phyloP scores from a whole-genome alignment of 2,329 filamentous ascomycete genomes.

The Fusarium sp. region DNA sequence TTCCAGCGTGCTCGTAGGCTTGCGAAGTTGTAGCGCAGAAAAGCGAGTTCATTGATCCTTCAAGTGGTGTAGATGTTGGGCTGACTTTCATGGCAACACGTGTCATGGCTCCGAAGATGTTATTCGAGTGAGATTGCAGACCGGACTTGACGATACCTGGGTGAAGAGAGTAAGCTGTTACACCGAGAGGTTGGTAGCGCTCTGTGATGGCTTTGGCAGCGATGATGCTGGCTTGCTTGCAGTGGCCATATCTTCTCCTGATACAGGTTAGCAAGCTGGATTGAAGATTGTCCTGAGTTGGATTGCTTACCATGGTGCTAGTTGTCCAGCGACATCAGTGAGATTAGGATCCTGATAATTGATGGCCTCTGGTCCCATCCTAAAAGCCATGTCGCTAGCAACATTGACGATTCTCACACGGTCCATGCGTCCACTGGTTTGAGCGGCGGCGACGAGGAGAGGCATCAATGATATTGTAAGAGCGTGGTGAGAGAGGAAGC shows the following conservation, averaged over 20 bases:
- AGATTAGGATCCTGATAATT: conserved; percentile 39
- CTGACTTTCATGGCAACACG: conserved; percentile 27
- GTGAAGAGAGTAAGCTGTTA: conserved; percentile 41
- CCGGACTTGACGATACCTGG: conserved; percentile 36
- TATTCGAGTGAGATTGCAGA: conserved; percentile 28
- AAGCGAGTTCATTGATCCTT: conserved; percentile 36
- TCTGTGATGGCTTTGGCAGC: conserved; percentile 32
- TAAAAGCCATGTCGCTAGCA: conserved; percentile 32
- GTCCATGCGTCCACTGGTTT: conserved; percentile 9
- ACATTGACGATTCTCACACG: conserved; percentile 41
- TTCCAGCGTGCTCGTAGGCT: conserved; percentile 10
- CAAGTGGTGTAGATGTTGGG: conserved; percentile 20
- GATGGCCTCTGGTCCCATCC: conserved; percentile 30
- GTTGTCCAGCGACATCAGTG: conserved; percentile 16
- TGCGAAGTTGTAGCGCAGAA: conserved; percentile 33
- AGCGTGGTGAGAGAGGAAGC: conserved; percentile 35
- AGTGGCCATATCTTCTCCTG: conserved; percentile 36
- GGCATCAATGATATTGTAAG: conserved; percentile 33
- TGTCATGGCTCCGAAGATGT: conserved; percentile 22
- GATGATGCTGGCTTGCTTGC: conserved; percentile 36
- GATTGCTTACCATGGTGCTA: conserved; percentile 21
- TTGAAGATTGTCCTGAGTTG: accelerated
- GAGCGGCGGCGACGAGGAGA: conserved; percentile 18
- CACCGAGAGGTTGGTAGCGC: conserved; percentile 24
- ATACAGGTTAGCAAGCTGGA: background rate